Base-by-base conservation (phyloP, 148 eudicot species). In the Rheum nobile region DNA sequence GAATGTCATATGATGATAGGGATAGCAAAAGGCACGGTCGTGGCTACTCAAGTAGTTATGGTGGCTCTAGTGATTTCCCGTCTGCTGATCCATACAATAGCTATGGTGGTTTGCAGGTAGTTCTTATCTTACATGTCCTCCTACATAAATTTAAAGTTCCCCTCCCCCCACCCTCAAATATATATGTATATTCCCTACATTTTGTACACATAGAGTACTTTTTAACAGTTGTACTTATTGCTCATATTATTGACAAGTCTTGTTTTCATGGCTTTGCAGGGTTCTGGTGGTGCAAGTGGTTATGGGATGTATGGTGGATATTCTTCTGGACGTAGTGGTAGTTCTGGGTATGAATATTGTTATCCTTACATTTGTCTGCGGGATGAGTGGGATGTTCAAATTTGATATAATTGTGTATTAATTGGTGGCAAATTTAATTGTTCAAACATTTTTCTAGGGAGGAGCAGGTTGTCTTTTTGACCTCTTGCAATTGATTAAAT, bases 291-390 rank as follows among this genome's bases (percentile, higher is more conserved):
- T 76, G 85, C 81, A 67, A 78, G 88, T 84, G 82, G 78, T 52
- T 95, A 95, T 84, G 99, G 96, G 78, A 85, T 77, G 28, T 95
- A 95, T 86, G 89, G 96, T 69, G 86, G 88, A 80, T 88, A 90
- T 81, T 86, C 96, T 32, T 84, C 91, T 11, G 97, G 98, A 16
- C 94, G 96, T 73, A 85, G 83, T 78, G 78, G 84, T 81, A 76
- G 88, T 77, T 87, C 96, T 35, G 91, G 96, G 99, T 95, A 87
- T 83, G 85, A 39, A 24, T 76, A 26, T 59, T 6, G 26, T 41
- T 29, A 16, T 22, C 67, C 8, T 63, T n/a, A n/a, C 57, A 73
- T 14, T 37, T 72, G 5, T 41, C 11, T 41, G 43, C 11, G 43
- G 43, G 43, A 41, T 41, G 0, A 9, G 43, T 41, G 43, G 2